phyloP scores from a whole-genome alignment of 345 rosid species.

The Ricinus communis region DNA sequence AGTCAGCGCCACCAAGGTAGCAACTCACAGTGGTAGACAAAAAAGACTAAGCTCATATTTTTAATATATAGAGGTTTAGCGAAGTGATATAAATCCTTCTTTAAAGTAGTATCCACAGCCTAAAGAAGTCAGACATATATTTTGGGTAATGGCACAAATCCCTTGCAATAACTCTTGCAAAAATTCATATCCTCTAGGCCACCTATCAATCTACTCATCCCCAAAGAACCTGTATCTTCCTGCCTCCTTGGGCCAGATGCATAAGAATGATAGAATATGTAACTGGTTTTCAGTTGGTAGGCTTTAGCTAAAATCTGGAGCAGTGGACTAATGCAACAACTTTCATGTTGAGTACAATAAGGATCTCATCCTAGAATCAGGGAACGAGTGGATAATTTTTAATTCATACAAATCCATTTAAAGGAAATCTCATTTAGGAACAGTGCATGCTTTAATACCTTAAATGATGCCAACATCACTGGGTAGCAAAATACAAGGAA shows the following conservation, averaged over 20 bases:
- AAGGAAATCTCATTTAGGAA: neutral
- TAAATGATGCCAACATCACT: neutral
- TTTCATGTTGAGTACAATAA: neutral
- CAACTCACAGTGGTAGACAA: neutral
- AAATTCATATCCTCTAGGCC: neutral
- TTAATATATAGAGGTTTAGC: neutral
- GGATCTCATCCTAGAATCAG: neutral
- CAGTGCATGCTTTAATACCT: neutral
- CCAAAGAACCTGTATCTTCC: neutral
- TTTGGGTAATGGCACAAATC: neutral
- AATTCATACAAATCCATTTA: neutral
- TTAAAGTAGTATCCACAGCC: no score
- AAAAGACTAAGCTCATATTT: neutral
- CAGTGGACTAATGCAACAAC: neutral
- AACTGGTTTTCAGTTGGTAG: neutral
- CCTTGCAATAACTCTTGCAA: neutral
- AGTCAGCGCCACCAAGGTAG: no score
- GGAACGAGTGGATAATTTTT: neutral
- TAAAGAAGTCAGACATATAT: no score
- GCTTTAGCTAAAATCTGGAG: neutral
- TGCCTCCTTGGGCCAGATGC: neutral
- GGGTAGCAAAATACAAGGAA: neutral
- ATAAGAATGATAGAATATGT: neutral
- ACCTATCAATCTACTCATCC: no score
- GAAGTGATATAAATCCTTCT: no score